Percentiles rank a stretch among this genome's conserved stretches.
Evolutionary conservation across 208 protist species (phyloP).

Genomic region (Leptomonas seymouri): DNA sequence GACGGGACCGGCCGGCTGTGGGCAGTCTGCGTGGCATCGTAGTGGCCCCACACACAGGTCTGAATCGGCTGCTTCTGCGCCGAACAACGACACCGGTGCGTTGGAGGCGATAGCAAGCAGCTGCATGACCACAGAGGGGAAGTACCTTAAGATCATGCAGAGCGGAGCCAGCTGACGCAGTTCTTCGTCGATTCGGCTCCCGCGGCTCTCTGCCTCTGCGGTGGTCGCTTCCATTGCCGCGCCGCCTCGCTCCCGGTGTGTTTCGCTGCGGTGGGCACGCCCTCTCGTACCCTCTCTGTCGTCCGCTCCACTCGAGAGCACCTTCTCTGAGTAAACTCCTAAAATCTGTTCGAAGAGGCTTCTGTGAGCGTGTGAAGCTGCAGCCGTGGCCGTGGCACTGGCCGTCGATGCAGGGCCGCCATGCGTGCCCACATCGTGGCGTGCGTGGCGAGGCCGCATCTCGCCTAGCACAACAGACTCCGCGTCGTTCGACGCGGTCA

Average conservation of each 20-base stretch:
- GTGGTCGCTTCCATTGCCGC: background rate
- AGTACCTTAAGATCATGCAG: conserved; percentile 30
- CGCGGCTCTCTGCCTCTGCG: background rate
- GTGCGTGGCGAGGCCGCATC: background rate
- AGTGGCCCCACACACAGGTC: background rate
- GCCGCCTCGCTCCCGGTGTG: background rate
- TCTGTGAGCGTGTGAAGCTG: background rate
- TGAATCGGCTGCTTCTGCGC: conserved; percentile 5
- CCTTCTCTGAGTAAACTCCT: conserved; percentile 1
- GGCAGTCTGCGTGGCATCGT: background rate
- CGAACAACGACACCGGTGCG: conserved; percentile 19
- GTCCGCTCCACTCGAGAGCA: too few species aligned
- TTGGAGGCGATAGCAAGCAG: conserved; percentile 33
- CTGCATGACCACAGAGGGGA: conserved; percentile 29
- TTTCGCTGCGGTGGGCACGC: too few species aligned
- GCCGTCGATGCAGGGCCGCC: background rate
- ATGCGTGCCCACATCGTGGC: background rate
- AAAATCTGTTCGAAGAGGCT: conserved; percentile 7
- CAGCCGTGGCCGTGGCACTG: background rate
- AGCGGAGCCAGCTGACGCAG: conserved; percentile 23
- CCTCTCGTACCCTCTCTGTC: too few species aligned
- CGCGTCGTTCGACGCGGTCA: conserved; percentile 18
- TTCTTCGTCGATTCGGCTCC: background rate
- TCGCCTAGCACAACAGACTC: background rate
- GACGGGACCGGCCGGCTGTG: background rate